Percentiles rank a stretch among this genome's conserved stretches.
These are phyloP conservation scores for Calonectria hongkongensis DNA, from an alignment of 2,329 filamentous ascomycete species.

Conservation along the genomic window DNA sequence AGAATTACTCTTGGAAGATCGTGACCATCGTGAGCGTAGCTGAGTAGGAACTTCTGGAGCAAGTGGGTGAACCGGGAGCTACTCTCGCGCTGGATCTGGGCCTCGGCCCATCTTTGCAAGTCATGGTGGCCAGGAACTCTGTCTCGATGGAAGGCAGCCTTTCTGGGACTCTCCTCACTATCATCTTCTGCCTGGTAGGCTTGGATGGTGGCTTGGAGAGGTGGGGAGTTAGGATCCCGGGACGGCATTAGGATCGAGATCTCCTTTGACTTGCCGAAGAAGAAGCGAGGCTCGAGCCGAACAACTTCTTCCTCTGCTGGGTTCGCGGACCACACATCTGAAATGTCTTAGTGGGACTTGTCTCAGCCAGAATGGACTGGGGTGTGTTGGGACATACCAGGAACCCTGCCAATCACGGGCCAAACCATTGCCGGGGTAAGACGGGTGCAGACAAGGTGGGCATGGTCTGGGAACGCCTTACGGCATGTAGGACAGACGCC, in stretches of 20 bases:
- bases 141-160: conserved; percentile 62
- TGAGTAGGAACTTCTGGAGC: conserved; percentile 62
- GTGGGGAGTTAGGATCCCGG: conserved; percentile 60
- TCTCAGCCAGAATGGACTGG: conserved; percentile 47
- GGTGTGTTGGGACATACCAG: conserved; percentile 58
- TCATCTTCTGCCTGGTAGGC: conserved; percentile 60
- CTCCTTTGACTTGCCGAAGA: conserved; percentile 60
- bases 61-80: conserved; percentile 57
- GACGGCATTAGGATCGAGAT: conserved; percentile 61
- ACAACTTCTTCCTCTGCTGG: conserved; percentile 59
- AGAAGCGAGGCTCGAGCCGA: conserved; percentile 60
- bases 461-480: conserved; percentile 63
- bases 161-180: conserved; percentile 57
- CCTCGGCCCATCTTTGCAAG: conserved; percentile 62
- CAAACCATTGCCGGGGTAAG: conserved; percentile 61
- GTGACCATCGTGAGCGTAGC: conserved; percentile 60
- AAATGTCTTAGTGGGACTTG: conserved; percentile 48
- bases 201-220: conserved; percentile 62
- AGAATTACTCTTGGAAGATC: conserved; percentile 63
- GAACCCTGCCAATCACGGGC: conserved; percentile 62
- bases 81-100: conserved; percentile 60
- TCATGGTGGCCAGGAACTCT: conserved; percentile 59
- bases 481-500: conserved; percentile 65
- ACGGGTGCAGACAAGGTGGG: conserved; percentile 63
- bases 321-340: conserved; percentile 63